phyloP scores from a whole-genome alignment of 225 moss, liverwort and hornwort genomes.

The Polytrichum commune region DNA sequence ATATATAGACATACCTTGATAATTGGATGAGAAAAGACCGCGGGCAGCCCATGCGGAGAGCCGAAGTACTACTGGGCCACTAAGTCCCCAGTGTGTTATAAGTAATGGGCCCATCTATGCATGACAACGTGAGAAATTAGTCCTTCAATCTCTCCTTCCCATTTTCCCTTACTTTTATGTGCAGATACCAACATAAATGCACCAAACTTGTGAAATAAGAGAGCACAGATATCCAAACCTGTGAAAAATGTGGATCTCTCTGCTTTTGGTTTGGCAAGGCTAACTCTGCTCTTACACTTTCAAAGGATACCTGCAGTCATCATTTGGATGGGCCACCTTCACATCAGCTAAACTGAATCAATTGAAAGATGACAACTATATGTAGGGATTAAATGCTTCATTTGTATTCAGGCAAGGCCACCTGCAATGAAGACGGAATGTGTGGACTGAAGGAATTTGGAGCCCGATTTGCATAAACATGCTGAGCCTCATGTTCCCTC shows the following conservation, averaged over 20 bases:
- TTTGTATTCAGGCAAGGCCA: too few relatives aligned
- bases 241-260: conserved; percentile 50
- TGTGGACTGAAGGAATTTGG: too few relatives aligned
- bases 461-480: too few relatives aligned
- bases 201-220: too few relatives aligned
- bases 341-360: background rate
- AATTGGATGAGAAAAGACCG: conserved; percentile 66
- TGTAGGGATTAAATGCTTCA: too few relatives aligned
- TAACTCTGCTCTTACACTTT: conserved; percentile 61
- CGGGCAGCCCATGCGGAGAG: conserved; percentile 98
- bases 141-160: background rate
- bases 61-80: conserved; percentile 90
- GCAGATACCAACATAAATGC: too few relatives aligned
- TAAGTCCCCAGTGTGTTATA: conserved; percentile 94
- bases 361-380: background rate
- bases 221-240: conserved; percentile 34
- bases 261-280: conserved; percentile 60
- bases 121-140: conserved; percentile 8
- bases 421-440: too few relatives aligned
- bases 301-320: conserved; percentile 56
- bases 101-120: conserved; percentile 74
- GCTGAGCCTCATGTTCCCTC: too few relatives aligned
- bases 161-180: background rate
- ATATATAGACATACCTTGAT: conserved; percentile 44
- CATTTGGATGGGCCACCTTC: background rate